Evolutionary conservation across 2,329 filamentous ascomycete genomes (phyloP).

Genomic region (Fusarium anguioides): DNA sequence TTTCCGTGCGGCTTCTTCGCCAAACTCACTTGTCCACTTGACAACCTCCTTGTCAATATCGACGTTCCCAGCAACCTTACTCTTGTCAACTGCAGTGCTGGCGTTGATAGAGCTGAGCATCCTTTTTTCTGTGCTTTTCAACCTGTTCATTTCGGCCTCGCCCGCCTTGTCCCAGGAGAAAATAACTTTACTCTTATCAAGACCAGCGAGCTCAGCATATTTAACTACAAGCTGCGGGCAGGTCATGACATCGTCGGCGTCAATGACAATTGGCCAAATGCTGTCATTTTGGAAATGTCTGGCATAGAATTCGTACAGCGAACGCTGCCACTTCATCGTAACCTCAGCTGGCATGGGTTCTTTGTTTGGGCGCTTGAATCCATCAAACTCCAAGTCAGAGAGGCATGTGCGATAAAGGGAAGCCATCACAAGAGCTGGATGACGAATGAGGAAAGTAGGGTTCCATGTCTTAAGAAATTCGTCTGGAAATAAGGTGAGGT

Average conservation of each 20-base stretch:
- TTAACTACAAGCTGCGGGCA: constrained; percentile 20
- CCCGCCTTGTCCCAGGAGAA: constrained; percentile 22
- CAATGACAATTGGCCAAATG: constrained; percentile 35
- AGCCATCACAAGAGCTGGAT: constrained; percentile 26
- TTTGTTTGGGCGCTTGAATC: background rate
- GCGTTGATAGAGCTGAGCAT: constrained; percentile 35
- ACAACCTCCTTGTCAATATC: constrained; percentile 25
- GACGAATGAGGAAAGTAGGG: constrained; percentile 38
- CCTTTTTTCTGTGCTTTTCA: constrained; percentile 2
- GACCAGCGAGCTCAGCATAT: constrained; percentile 23
- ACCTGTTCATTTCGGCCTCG: background rate
- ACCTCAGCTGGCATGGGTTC: constrained; percentile 13
- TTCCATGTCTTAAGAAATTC: constrained; percentile 40
- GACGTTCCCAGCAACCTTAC: constrained; percentile 27
- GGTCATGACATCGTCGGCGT: constrained; percentile 37
- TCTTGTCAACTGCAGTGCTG: constrained; percentile 14
- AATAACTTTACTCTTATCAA: constrained; percentile 22
- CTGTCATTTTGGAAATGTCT: constrained; percentile 13
- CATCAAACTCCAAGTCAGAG: background rate
- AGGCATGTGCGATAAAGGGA: constrained; percentile 31
- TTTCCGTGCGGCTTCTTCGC: constrained; percentile 13
- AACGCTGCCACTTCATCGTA: constrained; percentile 28
- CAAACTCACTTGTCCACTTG: constrained; percentile 38
- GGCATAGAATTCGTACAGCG: constrained; percentile 30
- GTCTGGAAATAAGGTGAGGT: constrained; percentile 34